A percentile compares a stretch with the other conserved stretches of the same genome.
phyloP scores from a whole-genome alignment of 257 asterid genomes.

The Voacanga thouarsii region DNA sequence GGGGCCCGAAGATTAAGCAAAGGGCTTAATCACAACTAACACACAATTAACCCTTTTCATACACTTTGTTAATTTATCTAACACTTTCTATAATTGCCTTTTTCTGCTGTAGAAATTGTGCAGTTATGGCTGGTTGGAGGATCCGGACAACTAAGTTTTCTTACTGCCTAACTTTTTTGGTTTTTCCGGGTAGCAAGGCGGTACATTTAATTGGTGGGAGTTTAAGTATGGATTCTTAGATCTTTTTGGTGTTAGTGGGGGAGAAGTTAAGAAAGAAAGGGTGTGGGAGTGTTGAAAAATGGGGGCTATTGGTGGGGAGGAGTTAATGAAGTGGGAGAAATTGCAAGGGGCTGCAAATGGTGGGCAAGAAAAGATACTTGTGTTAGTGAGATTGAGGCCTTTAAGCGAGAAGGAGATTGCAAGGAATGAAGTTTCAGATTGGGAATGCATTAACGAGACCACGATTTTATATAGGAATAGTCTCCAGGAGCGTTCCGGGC shows the following conservation, averaged over 20 bases:
- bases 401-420: slow-evolving; percentile 84
- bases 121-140: slow-evolving; percentile 25
- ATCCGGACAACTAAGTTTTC: slow-evolving; percentile 20
- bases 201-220: background rate
- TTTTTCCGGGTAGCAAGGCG: slow-evolving; percentile 17
- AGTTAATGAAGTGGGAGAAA: slow-evolving; percentile 74
- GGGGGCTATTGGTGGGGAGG: slow-evolving; percentile 93
- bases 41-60: slow-evolving; percentile 25
- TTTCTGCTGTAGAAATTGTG: slow-evolving; percentile 43
- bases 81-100: slow-evolving; percentile 34
- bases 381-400: slow-evolving; percentile 94
- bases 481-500: slow-evolving; percentile 95
- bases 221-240: slow-evolving; percentile 13
- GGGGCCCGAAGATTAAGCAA: slow-evolving; percentile 50
- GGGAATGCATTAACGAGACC: slow-evolving; percentile 97
- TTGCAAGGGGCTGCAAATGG: slow-evolving; percentile 56
- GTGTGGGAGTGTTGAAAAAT: slow-evolving; percentile 34
- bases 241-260: slow-evolving; percentile 19
- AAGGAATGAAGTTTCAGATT: slow-evolving; percentile 80
- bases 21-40: slow-evolving; percentile 69
- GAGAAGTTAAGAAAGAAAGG: slow-evolving; percentile 22
- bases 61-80: slow-evolving; percentile 26
- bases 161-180: slow-evolving; percentile 14
- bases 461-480: slow-evolving; percentile 93
- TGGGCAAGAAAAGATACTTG: slow-evolving; percentile 82